phyloP scores from a whole-genome alignment of 495 filamentous ascomycete genomes.

The Melanomma pulvis-pyrius region DNA sequence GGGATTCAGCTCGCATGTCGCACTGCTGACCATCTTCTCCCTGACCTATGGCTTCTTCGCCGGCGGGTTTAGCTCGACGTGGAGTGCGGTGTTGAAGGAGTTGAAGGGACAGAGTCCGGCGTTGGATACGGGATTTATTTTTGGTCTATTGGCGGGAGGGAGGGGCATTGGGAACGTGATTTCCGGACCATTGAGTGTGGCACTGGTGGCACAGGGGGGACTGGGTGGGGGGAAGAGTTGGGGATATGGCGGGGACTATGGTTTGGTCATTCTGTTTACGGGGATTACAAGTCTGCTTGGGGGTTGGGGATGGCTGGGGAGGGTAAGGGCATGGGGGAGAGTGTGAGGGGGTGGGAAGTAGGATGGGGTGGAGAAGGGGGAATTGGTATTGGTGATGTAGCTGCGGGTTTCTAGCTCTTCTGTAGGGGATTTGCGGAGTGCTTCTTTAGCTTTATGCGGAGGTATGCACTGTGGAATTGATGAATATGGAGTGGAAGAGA shows the following conservation, averaged over 20 bases:
- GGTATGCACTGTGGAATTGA: too few species aligned
- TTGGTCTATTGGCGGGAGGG: constrained; percentile 45
- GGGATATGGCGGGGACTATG: constrained; percentile 56
- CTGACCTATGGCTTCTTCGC: constrained; percentile 39
- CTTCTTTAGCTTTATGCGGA: too few species aligned
- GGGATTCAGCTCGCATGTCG: constrained; percentile 27
- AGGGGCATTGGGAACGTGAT: constrained; percentile 62
- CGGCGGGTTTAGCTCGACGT: constrained; percentile 38
- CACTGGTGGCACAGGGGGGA: constrained; percentile 16
- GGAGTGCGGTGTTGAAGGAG: constrained; percentile 21
- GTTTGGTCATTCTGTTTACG: constrained; percentile 60
- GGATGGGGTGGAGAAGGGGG: background rate
- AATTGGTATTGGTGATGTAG: background rate
- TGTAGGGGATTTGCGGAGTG: too few species aligned
- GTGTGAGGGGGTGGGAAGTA: background rate
- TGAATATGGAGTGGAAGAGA: too few species aligned
- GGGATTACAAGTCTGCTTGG: constrained; percentile 58
- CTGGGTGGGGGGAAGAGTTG: constrained; percentile 44
- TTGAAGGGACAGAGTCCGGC: constrained; percentile 20
- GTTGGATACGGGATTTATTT: constrained; percentile 35
- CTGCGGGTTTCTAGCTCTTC: too few species aligned
- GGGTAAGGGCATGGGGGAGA: too few species aligned
- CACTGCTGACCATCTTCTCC: constrained; percentile 26
- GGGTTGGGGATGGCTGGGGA: constrained; percentile 54
- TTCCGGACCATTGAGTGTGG: constrained; percentile 41